A percentile compares a stretch with the other conserved stretches of the same genome.
Evolutionary conservation across 2,329 filamentous ascomycete species (phyloP).

Genomic region (Aspergillus awamori): DNA sequence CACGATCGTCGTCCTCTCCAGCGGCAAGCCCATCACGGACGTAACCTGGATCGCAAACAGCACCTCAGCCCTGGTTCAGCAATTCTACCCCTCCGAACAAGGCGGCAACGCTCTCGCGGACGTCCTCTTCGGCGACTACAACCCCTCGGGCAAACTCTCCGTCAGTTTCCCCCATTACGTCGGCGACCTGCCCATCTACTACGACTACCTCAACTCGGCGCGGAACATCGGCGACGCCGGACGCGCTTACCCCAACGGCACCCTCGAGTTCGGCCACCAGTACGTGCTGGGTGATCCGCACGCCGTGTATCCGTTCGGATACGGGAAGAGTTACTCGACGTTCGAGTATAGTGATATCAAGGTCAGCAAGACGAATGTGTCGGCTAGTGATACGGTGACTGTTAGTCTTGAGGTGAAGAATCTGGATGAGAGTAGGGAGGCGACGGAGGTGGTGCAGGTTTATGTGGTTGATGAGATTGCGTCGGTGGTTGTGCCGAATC

Average conservation of each 20-base stretch:
- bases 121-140: conserved; percentile 65
- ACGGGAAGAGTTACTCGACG: conserved; percentile 66
- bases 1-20: conserved; percentile 68
- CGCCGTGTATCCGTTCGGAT: conserved; percentile 68
- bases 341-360: conserved; percentile 56
- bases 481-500: conserved; percentile 66
- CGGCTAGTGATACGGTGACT: conserved; percentile 58
- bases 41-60: conserved; percentile 66
- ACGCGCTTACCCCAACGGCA: conserved; percentile 58
- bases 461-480: conserved; percentile 67
- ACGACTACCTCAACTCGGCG: conserved; percentile 71
- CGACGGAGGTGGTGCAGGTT: conserved; percentile 68
- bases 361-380: conserved; percentile 50
- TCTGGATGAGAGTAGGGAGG: conserved; percentile 54
- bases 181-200: conserved; percentile 69
- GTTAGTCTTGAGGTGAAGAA: conserved; percentile 67
- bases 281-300: conserved; percentile 65
- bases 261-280: conserved; percentile 64
- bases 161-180: conserved; percentile 70
- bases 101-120: conserved; percentile 69
- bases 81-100: conserved; percentile 74
- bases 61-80: conserved; percentile 68
- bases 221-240: conserved; percentile 59
- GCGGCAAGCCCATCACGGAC: conserved; percentile 73
- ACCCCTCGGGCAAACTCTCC: conserved; percentile 67